Evolutionary conservation across 352 stramenopile species (phyloP).

Genomic region (Phytophthora europaea): DNA sequence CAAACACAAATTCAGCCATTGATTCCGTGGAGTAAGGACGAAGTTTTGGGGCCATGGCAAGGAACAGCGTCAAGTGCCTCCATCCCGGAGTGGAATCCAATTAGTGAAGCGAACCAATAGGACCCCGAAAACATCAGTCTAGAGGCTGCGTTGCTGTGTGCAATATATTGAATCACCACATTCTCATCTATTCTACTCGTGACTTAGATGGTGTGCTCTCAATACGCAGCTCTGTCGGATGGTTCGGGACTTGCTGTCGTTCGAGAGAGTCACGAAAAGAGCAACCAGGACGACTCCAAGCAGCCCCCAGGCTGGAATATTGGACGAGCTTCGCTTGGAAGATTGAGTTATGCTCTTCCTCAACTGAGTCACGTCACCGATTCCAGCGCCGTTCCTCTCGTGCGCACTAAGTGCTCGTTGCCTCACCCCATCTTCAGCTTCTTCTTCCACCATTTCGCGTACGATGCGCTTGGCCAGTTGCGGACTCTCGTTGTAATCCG

Average conservation of each 20-base stretch:
- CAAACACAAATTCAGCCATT: conserved; percentile 23
- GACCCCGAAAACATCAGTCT: too few species aligned
- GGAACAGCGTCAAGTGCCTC: conserved; percentile 26
- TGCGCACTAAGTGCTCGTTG: conserved; percentile 33
- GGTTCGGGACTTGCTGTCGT: conserved; percentile 56
- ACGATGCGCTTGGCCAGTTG: conserved; percentile 2
- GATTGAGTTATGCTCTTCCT: conserved; percentile 40
- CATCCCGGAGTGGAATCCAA: conserved; percentile 10
- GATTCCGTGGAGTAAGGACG: conserved; percentile 14
- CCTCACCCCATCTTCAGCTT: conserved; percentile 16
- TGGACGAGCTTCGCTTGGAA: conserved; percentile 24
- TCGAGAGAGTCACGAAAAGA: conserved; percentile 70
- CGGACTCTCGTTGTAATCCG: conserved; percentile 15
- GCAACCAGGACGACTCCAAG: conserved; percentile 46
- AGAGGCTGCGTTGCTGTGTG: neutral
- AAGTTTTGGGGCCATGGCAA: conserved; percentile 22
- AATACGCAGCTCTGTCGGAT: conserved; percentile 48
- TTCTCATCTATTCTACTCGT: conserved; percentile 5
- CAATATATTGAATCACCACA: neutral
- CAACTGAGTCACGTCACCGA: conserved; percentile 37
- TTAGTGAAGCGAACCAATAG: neutral
- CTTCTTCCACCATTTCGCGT: conserved; percentile 29
- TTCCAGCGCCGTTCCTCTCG: conserved; percentile 41
- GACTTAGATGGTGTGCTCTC: conserved; percentile 21
- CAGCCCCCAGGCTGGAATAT: conserved; percentile 52